phyloP scores from a whole-genome alignment of 345 rosid species.

The Euphorbia pulcherrima region DNA sequence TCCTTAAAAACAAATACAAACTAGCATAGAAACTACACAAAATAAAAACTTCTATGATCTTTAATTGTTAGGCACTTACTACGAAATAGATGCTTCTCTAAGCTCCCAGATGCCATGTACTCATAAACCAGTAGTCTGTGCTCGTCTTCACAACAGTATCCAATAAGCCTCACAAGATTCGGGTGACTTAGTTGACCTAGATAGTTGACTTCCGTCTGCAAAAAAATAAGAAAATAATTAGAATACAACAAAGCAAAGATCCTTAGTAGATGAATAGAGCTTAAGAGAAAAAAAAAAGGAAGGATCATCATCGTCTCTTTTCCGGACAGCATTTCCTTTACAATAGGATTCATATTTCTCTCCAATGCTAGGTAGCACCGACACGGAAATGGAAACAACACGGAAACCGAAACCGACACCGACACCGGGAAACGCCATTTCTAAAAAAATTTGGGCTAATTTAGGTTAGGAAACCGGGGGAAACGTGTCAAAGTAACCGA shows the following conservation, averaged over 20 bases:
- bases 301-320: neutral
- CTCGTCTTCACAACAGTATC: slow-evolving; percentile 96
- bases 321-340: neutral
- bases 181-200: slow-evolving; percentile 87
- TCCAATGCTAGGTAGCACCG: too few relatives aligned
- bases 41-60: neutral
- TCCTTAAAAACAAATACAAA: neutral
- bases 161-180: slow-evolving; percentile 95
- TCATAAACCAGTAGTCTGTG: slow-evolving; percentile 88
- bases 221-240: slow-evolving; percentile 18
- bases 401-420: too few relatives aligned
- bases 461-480: too few relatives aligned
- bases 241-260: neutral
- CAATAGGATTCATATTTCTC: neutral
- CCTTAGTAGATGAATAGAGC: neutral
- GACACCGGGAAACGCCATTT: too few relatives aligned
- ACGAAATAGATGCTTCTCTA: slow-evolving; percentile 92
- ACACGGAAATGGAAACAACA: too few relatives aligned
- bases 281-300: neutral
- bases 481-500: too few relatives aligned
- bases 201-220: slow-evolving; percentile 93
- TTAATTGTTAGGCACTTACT: slow-evolving; percentile 47
- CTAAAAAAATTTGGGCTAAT: too few relatives aligned
- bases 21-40: neutral
- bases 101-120: slow-evolving; percentile 88